Evolutionary conservation across 176 grass and related monocot genomes (phyloP).

Genomic region (Cenchrus purpureus): DNA sequence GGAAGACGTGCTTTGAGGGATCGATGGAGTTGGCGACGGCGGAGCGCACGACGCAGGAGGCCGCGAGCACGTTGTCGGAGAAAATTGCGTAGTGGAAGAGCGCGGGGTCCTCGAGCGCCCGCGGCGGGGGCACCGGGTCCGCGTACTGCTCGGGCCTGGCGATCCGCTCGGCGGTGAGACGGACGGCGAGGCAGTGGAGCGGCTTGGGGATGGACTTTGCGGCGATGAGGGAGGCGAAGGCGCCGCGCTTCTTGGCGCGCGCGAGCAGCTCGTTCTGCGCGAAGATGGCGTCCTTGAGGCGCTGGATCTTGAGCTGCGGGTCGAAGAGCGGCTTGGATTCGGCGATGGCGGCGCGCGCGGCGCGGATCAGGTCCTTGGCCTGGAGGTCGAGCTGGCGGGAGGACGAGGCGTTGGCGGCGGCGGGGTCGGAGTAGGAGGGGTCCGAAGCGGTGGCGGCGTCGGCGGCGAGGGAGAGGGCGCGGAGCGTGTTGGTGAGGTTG

Average conservation of each 20-base stretch:
- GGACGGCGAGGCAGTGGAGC: slow-evolving; percentile 97
- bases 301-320: slow-evolving; percentile 98
- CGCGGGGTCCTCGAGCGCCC: slow-evolving; percentile 71
- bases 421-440: not conserved
- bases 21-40: slow-evolving; percentile 77
- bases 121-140: slow-evolving; percentile 54
- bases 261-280: slow-evolving; percentile 85
- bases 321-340: slow-evolving; percentile 90
- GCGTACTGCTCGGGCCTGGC: slow-evolving; percentile 62
- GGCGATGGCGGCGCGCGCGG: slow-evolving; percentile 72
- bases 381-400: slow-evolving; percentile 61
- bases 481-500: slow-evolving; percentile 80
- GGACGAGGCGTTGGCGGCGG: slow-evolving; percentile 1
- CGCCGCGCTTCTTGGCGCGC: slow-evolving; percentile 87
- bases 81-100: slow-evolving; percentile 98
- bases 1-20: slow-evolving; percentile 85
- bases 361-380: slow-evolving; percentile 85
- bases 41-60: slow-evolving; percentile 91
- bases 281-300: slow-evolving; percentile 96
- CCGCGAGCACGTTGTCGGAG: slow-evolving; percentile 98
- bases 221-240: slow-evolving; percentile 95
- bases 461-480: slow-evolving; percentile 25
- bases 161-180: slow-evolving; percentile 91
- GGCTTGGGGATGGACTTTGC: slow-evolving; percentile 96
- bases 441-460: not conserved